Base-by-base conservation (phyloP, 352 stramenopile species). In the Phytophthora nicotianae region DNA sequence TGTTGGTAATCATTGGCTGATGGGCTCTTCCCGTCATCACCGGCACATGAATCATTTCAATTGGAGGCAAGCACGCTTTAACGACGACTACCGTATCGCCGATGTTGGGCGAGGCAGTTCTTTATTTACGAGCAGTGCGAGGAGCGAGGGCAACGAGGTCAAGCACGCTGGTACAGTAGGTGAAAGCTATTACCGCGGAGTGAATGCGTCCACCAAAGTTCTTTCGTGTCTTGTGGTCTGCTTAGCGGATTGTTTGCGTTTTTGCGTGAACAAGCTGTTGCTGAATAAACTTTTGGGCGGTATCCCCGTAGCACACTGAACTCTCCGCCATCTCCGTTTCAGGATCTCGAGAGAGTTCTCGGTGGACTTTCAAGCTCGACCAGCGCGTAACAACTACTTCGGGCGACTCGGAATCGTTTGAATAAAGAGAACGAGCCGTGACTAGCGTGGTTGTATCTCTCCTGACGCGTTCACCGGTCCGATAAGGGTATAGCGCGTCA, bases 401-500 rank as follows among this genome's bases (percentile, higher is more conserved):
- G 2, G 49, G 48, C 40, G 50, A 24, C 33, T 51, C 0, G 47
- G 33, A 6, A 42, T 49, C 11, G 6, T 0, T 23, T n/a, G 8
- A 13, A 23, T 49, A 19, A 16, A 38, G 2, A 38, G 5, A 24
- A n/a, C 17, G 50, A 5, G 17, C 37, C 40, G 20, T 54, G 32
- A 66, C 43, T 2, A 66, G 16, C 2, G 56, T 68, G 10, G 62
- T 79, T 11, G 65, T 58, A 41, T 84, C 75, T 59, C 72, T 67
- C 26, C 67, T 41, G n/a, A 74, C 26, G 2, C 63, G 62, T 41
- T 79, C 57, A 2, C 16, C 17, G 1, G 65, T 63, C 0, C 46
- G 50, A 45, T 81, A 83, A 21, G 77, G 74, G 20, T 79, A 64
- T 35, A 81, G 40, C 2, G 72, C 74, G 49, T 86, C 77, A 24